Base-by-base conservation (phyloP, 306 rosid species). In the Medicago lupulina region DNA sequence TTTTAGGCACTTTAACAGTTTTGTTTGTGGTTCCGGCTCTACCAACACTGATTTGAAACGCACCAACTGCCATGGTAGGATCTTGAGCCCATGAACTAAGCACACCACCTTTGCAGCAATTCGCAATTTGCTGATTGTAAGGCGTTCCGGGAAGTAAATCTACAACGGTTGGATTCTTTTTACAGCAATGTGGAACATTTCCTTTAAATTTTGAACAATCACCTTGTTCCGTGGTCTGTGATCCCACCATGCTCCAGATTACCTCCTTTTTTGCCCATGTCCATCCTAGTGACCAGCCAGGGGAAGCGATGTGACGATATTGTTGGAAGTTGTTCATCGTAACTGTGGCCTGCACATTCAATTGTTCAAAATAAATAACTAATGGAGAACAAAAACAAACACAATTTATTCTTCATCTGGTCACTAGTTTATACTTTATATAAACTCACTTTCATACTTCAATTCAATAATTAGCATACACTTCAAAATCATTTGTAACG, bases 41-140 rank as follows among this genome's bases (percentile, higher is more conserved):
- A 77, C 98, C 97, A 15, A 93, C 92, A 34, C 91, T 93, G 16
- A 91, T 79, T 83, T 91, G 98, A 85, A 93, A 93, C 28, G 98
- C 84, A 8, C 87, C 69, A 4, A 64, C 92, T n/a, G 96, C 89
- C 31, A 83, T 83, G 40, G 60, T 39, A 18, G 96, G 87, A 76
- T 93, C 96, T 81, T 93, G 98, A 8, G 7, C 89, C 88, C 86
- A 91, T 8, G 98, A 93, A 66, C 71, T 83, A 28, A 93, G 93
- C n/a, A 93, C 93, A 15, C 98, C 97, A 5, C 98, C 98, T 81
- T 82, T 91, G 89, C 98, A 91, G 85, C 98, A 93, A 85, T 93
- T 93, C n/a, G 96, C 82, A 34, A 82, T 61, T 83, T 91, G 98
- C 77, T 79, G 88, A 76, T 93, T 93, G 88, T 89, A 93, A 31